A percentile compares a stretch with the other conserved stretches of the same genome.
These are phyloP conservation scores for Pugionium dolabratum DNA, from an alignment of 345 rosid species.

Conservation along the genomic window DNA sequence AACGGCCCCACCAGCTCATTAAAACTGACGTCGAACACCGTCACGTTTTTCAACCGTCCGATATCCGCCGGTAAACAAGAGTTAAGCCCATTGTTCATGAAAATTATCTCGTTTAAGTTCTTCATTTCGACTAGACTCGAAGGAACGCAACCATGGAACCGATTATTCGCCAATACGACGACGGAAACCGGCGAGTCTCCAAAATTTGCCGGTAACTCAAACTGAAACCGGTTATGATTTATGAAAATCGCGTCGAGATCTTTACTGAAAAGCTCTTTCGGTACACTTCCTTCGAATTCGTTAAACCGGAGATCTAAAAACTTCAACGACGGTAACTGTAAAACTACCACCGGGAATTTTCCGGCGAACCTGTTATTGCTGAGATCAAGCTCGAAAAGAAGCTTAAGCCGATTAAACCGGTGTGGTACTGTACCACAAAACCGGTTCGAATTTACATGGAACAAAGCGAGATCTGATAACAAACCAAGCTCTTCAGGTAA, in stretches of 20 bases:
- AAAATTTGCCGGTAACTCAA: too few species aligned
- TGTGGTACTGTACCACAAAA: constrained; percentile 55
- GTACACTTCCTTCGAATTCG: constrained; percentile 73
- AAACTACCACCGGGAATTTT: constrained; percentile 59
- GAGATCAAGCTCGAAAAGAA: constrained; percentile 71
- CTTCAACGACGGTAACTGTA: constrained; percentile 30
- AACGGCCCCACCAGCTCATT: constrained; percentile 62
- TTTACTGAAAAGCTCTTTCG: constrained; percentile 63
- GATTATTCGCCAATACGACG: constrained; percentile 71
- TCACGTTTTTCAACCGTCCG: constrained; percentile 47
- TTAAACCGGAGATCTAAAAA: constrained; percentile 66
- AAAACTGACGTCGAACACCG: constrained; percentile 36
- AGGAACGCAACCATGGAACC: constrained; percentile 72
- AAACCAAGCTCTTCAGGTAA: constrained; percentile 46
- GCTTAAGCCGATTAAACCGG: constrained; percentile 35
- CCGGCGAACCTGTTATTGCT: constrained; percentile 82
- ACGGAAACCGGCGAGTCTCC: constrained; percentile 48
- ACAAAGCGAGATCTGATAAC: too few species aligned
- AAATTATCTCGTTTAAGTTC: constrained; percentile 62
- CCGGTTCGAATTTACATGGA: constrained; percentile 75
- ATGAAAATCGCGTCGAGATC: constrained; percentile 69
- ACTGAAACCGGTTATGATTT: constrained; percentile 26
- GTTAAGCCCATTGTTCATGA: constrained; percentile 62
- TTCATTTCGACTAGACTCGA: constrained; percentile 67
- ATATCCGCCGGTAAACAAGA: constrained; percentile 68